Conservation (phyloP, 2,329 filamentous ascomycete genomes). For the Alternaria dauci region DNA sequence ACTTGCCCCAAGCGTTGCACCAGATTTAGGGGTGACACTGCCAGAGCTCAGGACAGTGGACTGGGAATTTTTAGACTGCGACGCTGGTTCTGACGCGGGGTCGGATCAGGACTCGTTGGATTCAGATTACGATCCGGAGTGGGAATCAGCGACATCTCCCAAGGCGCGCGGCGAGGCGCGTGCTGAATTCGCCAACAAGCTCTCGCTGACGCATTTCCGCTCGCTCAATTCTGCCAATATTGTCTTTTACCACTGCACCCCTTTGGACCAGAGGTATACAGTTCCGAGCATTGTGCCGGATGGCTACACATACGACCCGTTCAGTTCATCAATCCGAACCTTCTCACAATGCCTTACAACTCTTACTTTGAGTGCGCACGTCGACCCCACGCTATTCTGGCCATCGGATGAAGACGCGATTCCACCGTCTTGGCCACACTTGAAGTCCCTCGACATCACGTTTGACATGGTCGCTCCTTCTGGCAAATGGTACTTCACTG, state of each 20-base stretch:
- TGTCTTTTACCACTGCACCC: slow-evolving; percentile 7
- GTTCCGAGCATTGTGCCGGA: slow-evolving; percentile 14
- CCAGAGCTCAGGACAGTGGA: slow-evolving; percentile 9
- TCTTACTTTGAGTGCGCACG: slow-evolving; percentile 15
- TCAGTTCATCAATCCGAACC: slow-evolving; percentile 20
- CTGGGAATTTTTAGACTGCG: slow-evolving; percentile 11
- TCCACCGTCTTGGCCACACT: slow-evolving; percentile 18
- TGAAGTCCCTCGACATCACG: slow-evolving; percentile 17
- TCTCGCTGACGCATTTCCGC: not conserved
- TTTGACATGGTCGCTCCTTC: slow-evolving; percentile 19
- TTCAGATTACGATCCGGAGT: slow-evolving; percentile 4
- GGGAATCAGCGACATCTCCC: slow-evolving; percentile 5
- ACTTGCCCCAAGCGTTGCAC: slow-evolving; percentile 12
- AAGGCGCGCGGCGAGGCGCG: slow-evolving; percentile 7
- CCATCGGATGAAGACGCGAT: slow-evolving; percentile 10
- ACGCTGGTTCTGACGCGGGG: slow-evolving; percentile 2
- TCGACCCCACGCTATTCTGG: slow-evolving; percentile 27
- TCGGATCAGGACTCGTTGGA: slow-evolving; percentile 11
- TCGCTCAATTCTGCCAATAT: slow-evolving; percentile 8
- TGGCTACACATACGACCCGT: slow-evolving; percentile 14
- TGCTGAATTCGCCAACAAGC: slow-evolving; percentile 8
- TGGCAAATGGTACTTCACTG: slow-evolving; percentile 26
- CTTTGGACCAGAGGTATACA: slow-evolving; percentile 8
- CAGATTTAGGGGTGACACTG: slow-evolving; percentile 2
- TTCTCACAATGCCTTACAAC: slow-evolving; percentile 21